Evolutionary conservation across 2,329 filamentous ascomycete species (phyloP).

Genomic region (Lasiodiplodia sp.): DNA sequence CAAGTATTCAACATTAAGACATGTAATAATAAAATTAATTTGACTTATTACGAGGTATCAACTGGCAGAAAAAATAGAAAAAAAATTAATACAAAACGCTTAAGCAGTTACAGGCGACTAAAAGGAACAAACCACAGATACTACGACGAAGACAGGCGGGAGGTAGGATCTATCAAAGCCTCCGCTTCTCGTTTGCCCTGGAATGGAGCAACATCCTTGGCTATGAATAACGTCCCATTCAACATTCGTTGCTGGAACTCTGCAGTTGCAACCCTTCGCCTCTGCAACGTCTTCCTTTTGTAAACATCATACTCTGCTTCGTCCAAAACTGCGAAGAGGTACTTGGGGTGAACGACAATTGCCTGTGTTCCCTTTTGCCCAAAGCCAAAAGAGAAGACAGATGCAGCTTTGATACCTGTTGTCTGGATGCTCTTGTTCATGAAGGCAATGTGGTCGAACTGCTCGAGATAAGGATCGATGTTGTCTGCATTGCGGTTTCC

Average conservation of each 20-base stretch:
- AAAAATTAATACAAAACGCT: neutral
- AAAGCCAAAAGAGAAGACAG: conserved; percentile 55
- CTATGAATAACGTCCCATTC: conserved; percentile 2
- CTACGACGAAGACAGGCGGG: conserved; percentile 4
- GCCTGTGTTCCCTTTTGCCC: conserved; percentile 54
- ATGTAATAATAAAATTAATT: neutral
- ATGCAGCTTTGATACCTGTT: conserved; percentile 44
- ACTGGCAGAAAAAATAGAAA: neutral
- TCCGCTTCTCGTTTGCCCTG: neutral
- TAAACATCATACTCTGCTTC: conserved; percentile 10
- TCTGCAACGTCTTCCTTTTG: conserved; percentile 5
- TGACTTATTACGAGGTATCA: neutral
- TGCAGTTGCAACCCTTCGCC: conserved; percentile 9
- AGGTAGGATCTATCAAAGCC: conserved; percentile 7
- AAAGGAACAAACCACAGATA: neutral
- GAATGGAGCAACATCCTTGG: conserved; percentile 16
- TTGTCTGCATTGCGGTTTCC: conserved; percentile 50
- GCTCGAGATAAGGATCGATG: conserved; percentile 37
- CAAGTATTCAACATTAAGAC: neutral
- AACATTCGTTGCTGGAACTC: conserved; percentile 14
- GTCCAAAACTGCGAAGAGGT: conserved; percentile 33
- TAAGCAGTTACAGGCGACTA: neutral
- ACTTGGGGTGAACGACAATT: conserved; percentile 47
- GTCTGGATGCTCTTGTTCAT: conserved; percentile 38
- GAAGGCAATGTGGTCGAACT: conserved; percentile 44